phyloP scores from a whole-genome alignment of 2,329 filamentous ascomycete genomes.

The Amphichorda felina region DNA sequence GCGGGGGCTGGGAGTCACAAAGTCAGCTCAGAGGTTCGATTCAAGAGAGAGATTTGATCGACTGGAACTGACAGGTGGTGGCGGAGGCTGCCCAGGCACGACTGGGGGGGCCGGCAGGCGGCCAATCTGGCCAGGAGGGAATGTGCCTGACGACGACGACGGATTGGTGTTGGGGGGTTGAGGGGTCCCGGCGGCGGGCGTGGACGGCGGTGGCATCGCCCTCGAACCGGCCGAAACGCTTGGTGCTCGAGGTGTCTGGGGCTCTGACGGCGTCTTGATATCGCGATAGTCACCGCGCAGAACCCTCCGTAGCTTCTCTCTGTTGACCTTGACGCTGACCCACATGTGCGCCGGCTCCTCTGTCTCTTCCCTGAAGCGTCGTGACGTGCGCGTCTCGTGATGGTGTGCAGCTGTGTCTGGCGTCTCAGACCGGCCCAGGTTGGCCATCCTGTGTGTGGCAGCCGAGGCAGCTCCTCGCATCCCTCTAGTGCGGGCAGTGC shows the following conservation, averaged over 20 bases:
- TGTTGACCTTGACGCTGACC: constrained; percentile 63
- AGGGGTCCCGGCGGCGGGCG: constrained; percentile 26
- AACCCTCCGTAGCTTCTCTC: constrained; percentile 58
- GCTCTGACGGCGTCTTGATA: constrained; percentile 20
- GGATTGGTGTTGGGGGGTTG: constrained; percentile 23
- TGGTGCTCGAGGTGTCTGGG: constrained; percentile 19
- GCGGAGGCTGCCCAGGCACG: constrained; percentile 40
- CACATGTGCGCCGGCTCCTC: constrained; percentile 60
- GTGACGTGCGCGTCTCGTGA: constrained; percentile 61
- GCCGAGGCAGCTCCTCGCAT: constrained; percentile 82
- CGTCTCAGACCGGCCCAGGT: constrained; percentile 74
- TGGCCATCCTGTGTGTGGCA: constrained; percentile 79
- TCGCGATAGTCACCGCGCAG: constrained; percentile 40
- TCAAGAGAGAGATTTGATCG: constrained; percentile 7
- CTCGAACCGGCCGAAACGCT: constrained; percentile 17
- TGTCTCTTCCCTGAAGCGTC: constrained; percentile 63
- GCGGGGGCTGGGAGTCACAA: constrained; percentile 49
- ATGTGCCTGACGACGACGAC: constrained; percentile 15
- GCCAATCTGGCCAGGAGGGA: constrained; percentile 46
- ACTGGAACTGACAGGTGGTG: constrained; percentile 45
- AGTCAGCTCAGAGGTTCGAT: not conserved
- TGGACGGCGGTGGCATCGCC: constrained; percentile 21
- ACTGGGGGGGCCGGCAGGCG: constrained; percentile 57
- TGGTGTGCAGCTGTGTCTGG: constrained; percentile 58
- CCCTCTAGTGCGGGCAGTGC: constrained; percentile 74